Evolutionary conservation across 2,329 filamentous ascomycete species (phyloP), one percentile per base, ranked within the genome.

Genomic region (Fusarium sp.): DNA sequence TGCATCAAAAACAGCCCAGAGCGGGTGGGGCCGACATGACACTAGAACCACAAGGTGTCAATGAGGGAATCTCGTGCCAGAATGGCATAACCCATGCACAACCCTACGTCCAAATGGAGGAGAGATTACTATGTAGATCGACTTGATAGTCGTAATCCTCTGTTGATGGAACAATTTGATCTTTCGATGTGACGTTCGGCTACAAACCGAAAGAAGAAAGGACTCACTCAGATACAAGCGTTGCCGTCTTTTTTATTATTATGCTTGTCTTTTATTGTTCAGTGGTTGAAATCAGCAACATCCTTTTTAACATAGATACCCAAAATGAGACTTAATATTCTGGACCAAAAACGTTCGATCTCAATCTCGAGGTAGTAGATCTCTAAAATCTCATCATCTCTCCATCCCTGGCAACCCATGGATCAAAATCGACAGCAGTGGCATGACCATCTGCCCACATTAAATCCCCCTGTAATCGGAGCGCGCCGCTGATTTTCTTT

Each of bases 401-500:
- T 42, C 17, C 14, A 67, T 25, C 46, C 52, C 45, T 63, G 52
- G 23, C 51, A 51, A 46, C 39, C 33, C 60, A 64, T 63, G 60
- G 52, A 52, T 56, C 51, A 33, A 58, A 51, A 27, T 27, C 39
- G 27, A 58, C 43, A 57, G 36, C 35, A 63, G 53, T 73, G 71
- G 71, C 69, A 61, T 73, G 71, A 73, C 67, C 67, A 73, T 73
- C 71, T 73, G 71, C 64, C 63, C 68, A 71, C 65, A 37, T 55
- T 63, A 36, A 42, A 29, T 15, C n/a, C 18, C 52, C 41, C 27
- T 52, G 53, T 23, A 56, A 52, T 54, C 71, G 71, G 71, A 52
- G 36, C 59, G 57, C 64, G 64, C 71, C 71, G 71, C 47, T 57
- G 49, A 35, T 25, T 20, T 43, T 18, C 27, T 60, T 60, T 55